Conservation (phyloP, 2,329 filamentous ascomycete species). For the Phoma herbarum region DNA sequence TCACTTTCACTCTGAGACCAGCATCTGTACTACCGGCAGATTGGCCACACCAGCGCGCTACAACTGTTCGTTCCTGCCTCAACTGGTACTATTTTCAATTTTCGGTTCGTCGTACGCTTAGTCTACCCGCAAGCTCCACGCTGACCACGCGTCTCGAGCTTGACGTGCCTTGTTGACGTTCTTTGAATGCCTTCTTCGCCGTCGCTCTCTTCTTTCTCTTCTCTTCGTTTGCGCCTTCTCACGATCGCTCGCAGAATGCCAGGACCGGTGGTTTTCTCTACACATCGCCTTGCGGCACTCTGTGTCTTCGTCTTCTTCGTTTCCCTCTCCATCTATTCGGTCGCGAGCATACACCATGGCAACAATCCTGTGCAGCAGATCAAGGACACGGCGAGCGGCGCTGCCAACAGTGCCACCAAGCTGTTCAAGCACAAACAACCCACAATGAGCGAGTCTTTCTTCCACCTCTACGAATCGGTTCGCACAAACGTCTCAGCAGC, state of each 20-base stretch:
- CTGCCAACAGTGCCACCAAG: slow-evolving; percentile 17
- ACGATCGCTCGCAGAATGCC: slow-evolving; percentile 5
- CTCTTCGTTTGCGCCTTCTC: neutral
- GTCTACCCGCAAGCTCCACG: slow-evolving; percentile 8
- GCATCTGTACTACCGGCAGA: neutral
- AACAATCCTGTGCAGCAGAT: slow-evolving; percentile 21
- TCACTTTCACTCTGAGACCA: neutral
- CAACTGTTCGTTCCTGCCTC: neutral
- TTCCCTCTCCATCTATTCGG: slow-evolving; percentile 23
- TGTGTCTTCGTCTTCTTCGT: slow-evolving; percentile 17
- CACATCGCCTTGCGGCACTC: slow-evolving; percentile 10
- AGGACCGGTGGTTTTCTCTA: slow-evolving; percentile 3
- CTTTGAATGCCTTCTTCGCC: neutral
- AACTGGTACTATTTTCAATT: slow-evolving; percentile 4
- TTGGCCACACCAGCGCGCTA: neutral
- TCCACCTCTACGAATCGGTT: slow-evolving; percentile 24
- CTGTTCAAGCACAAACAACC: slow-evolving; percentile 24
- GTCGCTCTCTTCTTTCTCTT: neutral
- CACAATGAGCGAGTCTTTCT: slow-evolving; percentile 20
- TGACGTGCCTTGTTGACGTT: neutral
- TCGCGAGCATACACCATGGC: slow-evolving; percentile 21
- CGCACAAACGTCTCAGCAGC: slow-evolving; percentile 19
- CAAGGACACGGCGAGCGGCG: slow-evolving; percentile 25
- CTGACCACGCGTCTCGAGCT: slow-evolving; percentile 2
- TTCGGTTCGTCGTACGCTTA: neutral